These are phyloP conservation scores for Pulveroboletus ravenelii DNA, from an alignment of 768 basidiomycete species.

Conservation along the genomic window DNA sequence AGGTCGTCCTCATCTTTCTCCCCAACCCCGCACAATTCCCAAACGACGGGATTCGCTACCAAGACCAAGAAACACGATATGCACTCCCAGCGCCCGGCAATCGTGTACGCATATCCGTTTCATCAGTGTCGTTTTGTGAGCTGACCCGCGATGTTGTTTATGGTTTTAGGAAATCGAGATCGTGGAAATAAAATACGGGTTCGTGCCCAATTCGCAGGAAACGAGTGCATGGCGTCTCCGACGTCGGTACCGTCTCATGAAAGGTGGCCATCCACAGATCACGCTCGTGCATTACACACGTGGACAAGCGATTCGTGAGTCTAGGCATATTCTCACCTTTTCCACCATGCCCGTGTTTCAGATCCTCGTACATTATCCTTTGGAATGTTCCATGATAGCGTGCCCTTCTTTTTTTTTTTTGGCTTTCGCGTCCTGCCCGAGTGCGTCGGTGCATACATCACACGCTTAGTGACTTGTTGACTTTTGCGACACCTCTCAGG, in stretches of 20 bases:
- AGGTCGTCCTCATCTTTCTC: constrained; percentile 62
- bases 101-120: constrained; percentile 43
- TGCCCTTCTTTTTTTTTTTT: no score
- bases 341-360: constrained; percentile 16
- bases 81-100: constrained; percentile 42
- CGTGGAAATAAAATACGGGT: constrained; percentile 68
- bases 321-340: not conserved
- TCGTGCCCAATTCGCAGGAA: constrained; percentile 64
- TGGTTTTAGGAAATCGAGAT: constrained; percentile 68
- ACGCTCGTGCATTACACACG: constrained; percentile 74
- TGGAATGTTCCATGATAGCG: no score
- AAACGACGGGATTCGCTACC: constrained; percentile 71
- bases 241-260: constrained; percentile 64
- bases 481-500: no score
- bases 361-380: constrained; percentile 3
- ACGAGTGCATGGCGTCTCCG: constrained; percentile 61
- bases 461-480: not conserved
- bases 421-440: not conserved
- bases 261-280: constrained; percentile 71
- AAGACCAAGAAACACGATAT: constrained; percentile 65
- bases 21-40: constrained; percentile 58
- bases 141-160: not conserved
- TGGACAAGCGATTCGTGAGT: constrained; percentile 59
- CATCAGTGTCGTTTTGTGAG: no score
- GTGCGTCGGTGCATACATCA: not conserved